These are phyloP conservation scores for Ophiorrhiza pumila DNA, from an alignment of 257 asterid species.

Conservation along the genomic window DNA sequence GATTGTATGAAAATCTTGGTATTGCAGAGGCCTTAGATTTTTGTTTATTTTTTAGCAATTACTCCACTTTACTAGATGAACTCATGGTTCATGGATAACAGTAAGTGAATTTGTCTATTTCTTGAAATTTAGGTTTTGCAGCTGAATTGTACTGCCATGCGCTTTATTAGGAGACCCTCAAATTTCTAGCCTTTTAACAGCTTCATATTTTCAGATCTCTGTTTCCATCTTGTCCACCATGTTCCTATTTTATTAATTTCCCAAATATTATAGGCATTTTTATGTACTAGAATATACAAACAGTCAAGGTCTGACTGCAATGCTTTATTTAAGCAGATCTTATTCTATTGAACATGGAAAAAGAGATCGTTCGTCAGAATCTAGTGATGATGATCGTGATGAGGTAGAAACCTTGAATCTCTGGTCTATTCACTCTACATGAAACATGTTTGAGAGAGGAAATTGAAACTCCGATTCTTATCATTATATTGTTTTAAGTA, in stretches of 20 bases:
- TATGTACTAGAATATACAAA: background rate
- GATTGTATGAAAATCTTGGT: background rate
- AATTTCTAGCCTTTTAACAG: background rate
- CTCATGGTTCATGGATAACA: background rate
- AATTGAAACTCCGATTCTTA: constrained; percentile 6
- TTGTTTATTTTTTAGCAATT: background rate
- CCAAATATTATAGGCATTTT: constrained; percentile 16
- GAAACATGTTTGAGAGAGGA: background rate
- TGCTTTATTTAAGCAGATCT: constrained; percentile 40
- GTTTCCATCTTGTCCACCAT: background rate
- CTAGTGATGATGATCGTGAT: constrained; percentile 40
- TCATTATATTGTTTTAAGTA: constrained; percentile 16
- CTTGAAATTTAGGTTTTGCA: background rate
- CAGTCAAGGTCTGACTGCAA: constrained; percentile 19
- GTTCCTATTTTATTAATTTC: background rate
- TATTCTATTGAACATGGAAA: constrained; percentile 41
- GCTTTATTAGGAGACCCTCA: background rate
- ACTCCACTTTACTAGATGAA: background rate
- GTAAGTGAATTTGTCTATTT: background rate
- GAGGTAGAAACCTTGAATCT: constrained; percentile 44
- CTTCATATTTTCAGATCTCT: background rate
- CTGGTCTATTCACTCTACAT: constrained; percentile 12
- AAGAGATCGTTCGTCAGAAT: constrained; percentile 55
- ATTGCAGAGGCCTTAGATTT: background rate
- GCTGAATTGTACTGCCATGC: background rate